Percentiles rank a stretch among this genome's conserved stretches.
phyloP scores from a whole-genome alignment of 1,284 basidiomycete species.

The Ceratobasidium papillatum region DNA sequence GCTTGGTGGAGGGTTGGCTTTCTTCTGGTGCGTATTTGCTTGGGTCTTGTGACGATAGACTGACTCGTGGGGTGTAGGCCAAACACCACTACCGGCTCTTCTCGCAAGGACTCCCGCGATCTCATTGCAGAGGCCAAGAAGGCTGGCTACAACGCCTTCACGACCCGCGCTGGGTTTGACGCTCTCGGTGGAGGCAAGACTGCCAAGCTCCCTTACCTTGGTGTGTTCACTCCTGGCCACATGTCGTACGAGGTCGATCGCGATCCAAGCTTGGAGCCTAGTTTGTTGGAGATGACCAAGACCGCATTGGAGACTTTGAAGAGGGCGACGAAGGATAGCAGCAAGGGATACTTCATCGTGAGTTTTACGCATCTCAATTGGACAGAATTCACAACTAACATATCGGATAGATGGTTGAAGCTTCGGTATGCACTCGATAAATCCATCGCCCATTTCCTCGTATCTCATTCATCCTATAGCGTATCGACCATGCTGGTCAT shows the following conservation, averaged over 20 bases:
- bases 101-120: slow-evolving; percentile 49
- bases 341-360: slow-evolving; percentile 52
- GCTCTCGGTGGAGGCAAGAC: slow-evolving; percentile 42
- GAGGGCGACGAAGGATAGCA: slow-evolving; percentile 39
- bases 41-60: neutral
- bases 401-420: slow-evolving; percentile 36
- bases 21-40: slow-evolving; percentile 43
- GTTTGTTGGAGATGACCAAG: slow-evolving; percentile 50
- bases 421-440: slow-evolving; percentile 19
- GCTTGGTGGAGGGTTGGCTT: slow-evolving; percentile 49
- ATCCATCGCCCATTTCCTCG: neutral
- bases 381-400: neutral
- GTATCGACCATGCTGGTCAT: slow-evolving; percentile 49
- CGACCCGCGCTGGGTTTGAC: slow-evolving; percentile 49
- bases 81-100: slow-evolving; percentile 48
- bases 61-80: slow-evolving; percentile 38
- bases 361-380: slow-evolving; percentile 1
- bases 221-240: slow-evolving; percentile 49
- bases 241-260: slow-evolving; percentile 52
- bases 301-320: slow-evolving; percentile 50
- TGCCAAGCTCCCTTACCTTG: slow-evolving; percentile 46
- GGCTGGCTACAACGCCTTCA: slow-evolving; percentile 47
- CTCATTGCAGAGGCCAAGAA: slow-evolving; percentile 48
- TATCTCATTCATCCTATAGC: slow-evolving; percentile 40
- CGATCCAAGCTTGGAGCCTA: slow-evolving; percentile 48